Evolutionary conservation across 805 yeast genomes (phyloP), one percentile per base, ranked within the genome.

Genomic region (Ogataea zsoltii): DNA sequence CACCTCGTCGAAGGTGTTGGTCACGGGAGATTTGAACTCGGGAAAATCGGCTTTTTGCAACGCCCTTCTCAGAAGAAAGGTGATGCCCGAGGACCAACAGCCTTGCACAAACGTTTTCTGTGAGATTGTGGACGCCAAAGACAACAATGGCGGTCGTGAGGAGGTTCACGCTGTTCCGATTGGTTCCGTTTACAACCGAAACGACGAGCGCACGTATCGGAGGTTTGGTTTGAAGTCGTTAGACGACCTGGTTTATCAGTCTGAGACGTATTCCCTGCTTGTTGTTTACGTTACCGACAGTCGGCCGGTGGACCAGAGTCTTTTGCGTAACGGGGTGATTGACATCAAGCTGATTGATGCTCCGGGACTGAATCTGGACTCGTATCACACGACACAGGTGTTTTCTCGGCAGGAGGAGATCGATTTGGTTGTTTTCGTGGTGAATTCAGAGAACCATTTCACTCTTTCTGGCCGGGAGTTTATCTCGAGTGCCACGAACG

Each of bases 31-130:
- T 64, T 76, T 94, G 54, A 94, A 94, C 62, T 86, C 99, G 0
- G 99, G 99, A 3, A 94, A 94, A 61, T 89, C 97, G 1, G 87
- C 96, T 1, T 89, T 94, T 57, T 94, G 99, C 66, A 94, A 94
- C 61, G 92, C 97, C 1, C 70, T 94, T 33, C 68, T 94, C 48
- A 74, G 91, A 54, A 76, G 94, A 41, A 78, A 80, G 40, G 67
- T 94, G 2, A 68, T 94, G 38, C 99, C 99, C 0, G 96, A 87
- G 59, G 99, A 94, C 66, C 99, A 94, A 60, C 96, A 94, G 62
- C 99, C 99, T 2, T 90, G 97, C 58, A 94, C 99, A 0, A 83
- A 88, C 50, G 97, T 94, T 0, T 95, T 95, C 59, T 91, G 97
- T 63, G 99, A 95, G 66, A 92, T 95, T 7, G 71, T 88, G 23